Evolutionary conservation across 2,329 filamentous ascomycete species (phyloP).

Genomic region (Penicillium aurantiogriseum): DNA sequence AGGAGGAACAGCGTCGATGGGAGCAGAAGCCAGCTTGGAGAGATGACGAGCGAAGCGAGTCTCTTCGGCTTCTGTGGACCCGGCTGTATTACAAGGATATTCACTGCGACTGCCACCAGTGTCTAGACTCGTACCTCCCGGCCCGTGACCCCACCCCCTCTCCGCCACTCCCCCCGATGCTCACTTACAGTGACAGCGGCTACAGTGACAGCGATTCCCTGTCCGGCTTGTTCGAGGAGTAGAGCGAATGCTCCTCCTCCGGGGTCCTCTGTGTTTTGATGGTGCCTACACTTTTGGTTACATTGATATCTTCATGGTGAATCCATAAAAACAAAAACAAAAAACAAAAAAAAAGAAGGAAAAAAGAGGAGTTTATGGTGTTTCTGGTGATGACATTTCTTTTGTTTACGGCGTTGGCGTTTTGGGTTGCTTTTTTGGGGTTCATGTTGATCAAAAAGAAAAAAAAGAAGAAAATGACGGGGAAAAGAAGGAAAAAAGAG

Average conservation of each 20-base stretch:
- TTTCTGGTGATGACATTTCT: background rate
- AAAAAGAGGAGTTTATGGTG: no score
- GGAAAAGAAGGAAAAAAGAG: background rate
- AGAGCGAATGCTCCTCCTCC: background rate
- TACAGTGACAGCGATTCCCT: no score
- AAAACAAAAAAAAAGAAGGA: background rate
- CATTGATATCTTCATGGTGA: background rate
- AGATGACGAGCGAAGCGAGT: background rate
- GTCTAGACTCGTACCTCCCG: background rate
- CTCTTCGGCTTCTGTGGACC: background rate
- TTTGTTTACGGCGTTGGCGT: background rate
- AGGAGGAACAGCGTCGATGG: background rate
- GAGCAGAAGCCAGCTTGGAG: no score
- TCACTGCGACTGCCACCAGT: background rate
- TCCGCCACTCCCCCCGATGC: background rate
- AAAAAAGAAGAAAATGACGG: background rate
- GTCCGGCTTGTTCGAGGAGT: background rate
- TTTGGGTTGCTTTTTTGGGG: background rate
- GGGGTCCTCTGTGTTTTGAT: background rate
- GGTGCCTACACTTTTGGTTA: background rate
- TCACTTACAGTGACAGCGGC: no score
- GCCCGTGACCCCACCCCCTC: background rate
- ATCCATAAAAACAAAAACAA: background rate
- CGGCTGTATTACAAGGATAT: background rate
- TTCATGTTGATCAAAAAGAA: background rate